Base-by-base conservation (phyloP, 2,329 filamentous ascomycete species). In the Mollisia scopiformis region DNA sequence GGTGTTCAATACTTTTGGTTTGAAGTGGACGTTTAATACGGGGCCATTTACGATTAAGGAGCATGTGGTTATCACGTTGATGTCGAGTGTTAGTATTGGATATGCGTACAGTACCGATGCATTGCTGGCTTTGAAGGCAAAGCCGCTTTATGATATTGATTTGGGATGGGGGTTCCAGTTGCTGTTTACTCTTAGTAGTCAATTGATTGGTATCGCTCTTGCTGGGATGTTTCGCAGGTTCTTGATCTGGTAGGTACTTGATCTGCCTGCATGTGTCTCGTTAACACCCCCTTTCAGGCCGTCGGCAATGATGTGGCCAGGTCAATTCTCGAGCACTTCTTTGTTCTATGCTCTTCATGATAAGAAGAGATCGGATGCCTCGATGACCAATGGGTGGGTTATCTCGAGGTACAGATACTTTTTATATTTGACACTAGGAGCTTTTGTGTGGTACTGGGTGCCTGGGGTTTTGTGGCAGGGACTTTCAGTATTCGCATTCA, bases 31-130 rank as follows among this genome's bases (percentile, higher is more conserved):
- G 27, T 75, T 89, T 27, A 89, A 89, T 58, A 86, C 87, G 0
- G 86, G 87, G 0, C 86, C 87, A 0, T 90, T 90, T 74, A 89
- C 87, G 67, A 80, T 88, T 71, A 90, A 90, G 74, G 87, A 90
- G 70, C 87, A 89, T 71, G 75, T 84, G 47, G 82, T 90, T 60
- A 88, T 89, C 57, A 83, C 85, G 63, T 54, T 68, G n/a, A 68
- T 68, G 63, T 46, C 66, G 5, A 68, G 62, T 31, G 66, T 68
- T 1, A 64, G 62, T 5, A 66, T 66, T 21, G 37, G 62, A 28
- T 68, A 66, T 84, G 78, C 73, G 2, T 92, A 92, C 67, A 87
- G 88, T 1, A 92, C 89, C 1, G 89, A 92, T 66, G 88, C 91
- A 46, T 84, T 93, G 51, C 78, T 91, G 3, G 89, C 88, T 0